Conservation (phyloP, 805 yeast genomes). For the Saccharomycopsis fermentans region DNA sequence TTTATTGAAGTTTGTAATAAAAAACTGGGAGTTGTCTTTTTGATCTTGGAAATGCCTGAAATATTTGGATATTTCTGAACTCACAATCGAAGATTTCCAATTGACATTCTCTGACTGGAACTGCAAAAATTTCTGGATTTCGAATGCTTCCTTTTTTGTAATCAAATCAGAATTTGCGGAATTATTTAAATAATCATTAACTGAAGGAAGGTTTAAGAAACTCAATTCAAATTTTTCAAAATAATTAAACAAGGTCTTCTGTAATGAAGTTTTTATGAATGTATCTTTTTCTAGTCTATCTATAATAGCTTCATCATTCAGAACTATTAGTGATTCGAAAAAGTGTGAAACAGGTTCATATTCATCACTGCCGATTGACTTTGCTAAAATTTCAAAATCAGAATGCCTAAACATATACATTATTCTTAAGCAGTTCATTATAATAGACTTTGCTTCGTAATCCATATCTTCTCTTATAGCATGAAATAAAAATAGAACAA, state of each 20-base stretch:
- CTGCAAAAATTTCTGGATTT: constrained; percentile 18
- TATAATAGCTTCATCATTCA: constrained; percentile 25
- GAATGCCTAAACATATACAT: constrained; percentile 26
- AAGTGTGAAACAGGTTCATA: constrained; percentile 20
- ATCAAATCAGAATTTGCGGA: constrained; percentile 8
- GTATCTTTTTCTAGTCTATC: constrained; percentile 16
- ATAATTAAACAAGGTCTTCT: constrained; percentile 21
- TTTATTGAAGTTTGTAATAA: constrained; percentile 37
- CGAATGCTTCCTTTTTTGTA: constrained; percentile 20
- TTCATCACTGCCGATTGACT: constrained; percentile 22
- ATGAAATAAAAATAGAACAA: constrained; percentile 25
- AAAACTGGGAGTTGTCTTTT: constrained; percentile 46
- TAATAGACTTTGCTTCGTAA: constrained; percentile 15
- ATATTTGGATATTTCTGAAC: constrained; percentile 38
- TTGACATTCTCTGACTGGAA: constrained; percentile 27
- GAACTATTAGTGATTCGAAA: constrained; percentile 21
- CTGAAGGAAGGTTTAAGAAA: constrained; percentile 17
- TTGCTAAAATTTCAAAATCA: constrained; percentile 23
- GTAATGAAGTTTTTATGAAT: constrained; percentile 18
- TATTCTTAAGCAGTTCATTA: constrained; percentile 26
- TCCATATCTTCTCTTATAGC: constrained; percentile 12
- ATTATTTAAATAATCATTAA: constrained; percentile 14
- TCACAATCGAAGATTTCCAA: constrained; percentile 31
- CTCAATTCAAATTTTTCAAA: constrained; percentile 21
- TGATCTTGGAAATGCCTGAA: constrained; percentile 54